Percentiles rank a stretch among this genome's conserved stretches.
phyloP scores from a whole-genome alignment of 345 rosid species.

The Clausena lansium region DNA sequence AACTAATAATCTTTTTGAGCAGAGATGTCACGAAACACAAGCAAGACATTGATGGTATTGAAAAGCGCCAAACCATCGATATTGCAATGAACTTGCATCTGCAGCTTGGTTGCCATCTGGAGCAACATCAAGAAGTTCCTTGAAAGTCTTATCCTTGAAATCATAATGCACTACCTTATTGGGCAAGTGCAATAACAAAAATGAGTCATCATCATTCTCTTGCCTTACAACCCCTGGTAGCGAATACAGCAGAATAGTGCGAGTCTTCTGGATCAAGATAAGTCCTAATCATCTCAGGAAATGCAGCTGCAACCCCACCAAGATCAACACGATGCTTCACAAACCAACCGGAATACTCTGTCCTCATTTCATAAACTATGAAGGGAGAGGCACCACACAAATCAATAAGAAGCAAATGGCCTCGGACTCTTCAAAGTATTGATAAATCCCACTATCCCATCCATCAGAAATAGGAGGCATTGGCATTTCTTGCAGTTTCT shows the following conservation, averaged over 20 bases:
- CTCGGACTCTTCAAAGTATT: constrained; percentile 29
- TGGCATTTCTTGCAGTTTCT: constrained; percentile 28
- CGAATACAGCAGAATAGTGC: constrained; percentile 13
- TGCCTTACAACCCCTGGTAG: constrained; percentile 20
- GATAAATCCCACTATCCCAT: neutral
- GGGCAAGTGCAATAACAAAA: constrained; percentile 32
- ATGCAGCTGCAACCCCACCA: constrained; percentile 18
- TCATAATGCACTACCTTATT: constrained; percentile 15
- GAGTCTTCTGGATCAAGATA: neutral
- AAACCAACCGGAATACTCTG: constrained; percentile 31
- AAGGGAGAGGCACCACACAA: constrained; percentile 16
- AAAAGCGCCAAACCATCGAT: constrained; percentile 1
- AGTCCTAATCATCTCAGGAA: constrained; percentile 33
- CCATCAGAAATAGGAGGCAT: constrained; percentile 21
- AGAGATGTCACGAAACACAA: constrained; percentile 7
- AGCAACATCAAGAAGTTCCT: constrained; percentile 26
- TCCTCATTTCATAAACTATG: constrained; percentile 36
- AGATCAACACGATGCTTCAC: constrained; percentile 38
- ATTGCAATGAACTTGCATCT: neutral
- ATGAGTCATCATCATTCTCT: constrained; percentile 30
- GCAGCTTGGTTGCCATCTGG: neutral
- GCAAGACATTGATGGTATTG: constrained; percentile 19
- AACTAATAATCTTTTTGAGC: neutral
- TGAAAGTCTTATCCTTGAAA: constrained; percentile 24
- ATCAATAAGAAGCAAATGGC: constrained; percentile 28